phyloP scores from a whole-genome alignment of 2,329 filamentous ascomycete genomes.

The Penicillium sp. region DNA sequence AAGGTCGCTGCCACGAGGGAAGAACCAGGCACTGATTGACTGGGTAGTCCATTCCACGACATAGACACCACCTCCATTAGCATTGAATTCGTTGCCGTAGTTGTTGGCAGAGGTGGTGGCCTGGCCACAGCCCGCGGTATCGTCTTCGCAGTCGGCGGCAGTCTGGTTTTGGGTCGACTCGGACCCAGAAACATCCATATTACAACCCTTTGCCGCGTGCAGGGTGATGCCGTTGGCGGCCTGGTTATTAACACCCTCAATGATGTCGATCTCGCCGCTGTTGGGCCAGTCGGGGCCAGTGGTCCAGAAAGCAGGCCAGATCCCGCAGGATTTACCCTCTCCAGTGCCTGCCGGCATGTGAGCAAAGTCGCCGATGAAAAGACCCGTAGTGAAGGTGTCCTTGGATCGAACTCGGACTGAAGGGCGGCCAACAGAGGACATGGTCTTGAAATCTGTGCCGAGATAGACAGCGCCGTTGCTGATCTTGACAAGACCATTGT shows the following conservation, averaged over 20 bases:
- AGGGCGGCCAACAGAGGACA: neutral
- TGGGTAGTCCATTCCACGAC: neutral
- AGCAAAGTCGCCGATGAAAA: neutral
- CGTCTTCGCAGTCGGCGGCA: neutral
- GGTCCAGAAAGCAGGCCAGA: neutral
- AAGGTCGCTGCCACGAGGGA: neutral
- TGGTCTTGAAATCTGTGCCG: neutral
- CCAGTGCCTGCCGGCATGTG: neutral
- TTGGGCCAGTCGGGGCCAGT: neutral
- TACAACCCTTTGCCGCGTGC: neutral
- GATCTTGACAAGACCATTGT: neutral
- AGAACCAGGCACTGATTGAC: neutral
- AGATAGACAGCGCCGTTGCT: neutral
- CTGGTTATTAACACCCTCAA: neutral
- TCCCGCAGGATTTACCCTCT: neutral
- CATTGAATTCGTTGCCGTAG: neutral
- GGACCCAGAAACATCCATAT: neutral
- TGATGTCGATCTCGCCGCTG: neutral
- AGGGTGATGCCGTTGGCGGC: neutral
- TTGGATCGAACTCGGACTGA: neutral
- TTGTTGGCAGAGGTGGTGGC: neutral
- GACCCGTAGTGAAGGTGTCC: neutral
- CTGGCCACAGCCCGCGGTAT: neutral
- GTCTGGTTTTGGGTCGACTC: neutral
- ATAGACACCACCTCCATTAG: neutral